Base-by-base conservation (phyloP, 2,329 filamentous ascomycete species). In the Metarhizium album region DNA sequence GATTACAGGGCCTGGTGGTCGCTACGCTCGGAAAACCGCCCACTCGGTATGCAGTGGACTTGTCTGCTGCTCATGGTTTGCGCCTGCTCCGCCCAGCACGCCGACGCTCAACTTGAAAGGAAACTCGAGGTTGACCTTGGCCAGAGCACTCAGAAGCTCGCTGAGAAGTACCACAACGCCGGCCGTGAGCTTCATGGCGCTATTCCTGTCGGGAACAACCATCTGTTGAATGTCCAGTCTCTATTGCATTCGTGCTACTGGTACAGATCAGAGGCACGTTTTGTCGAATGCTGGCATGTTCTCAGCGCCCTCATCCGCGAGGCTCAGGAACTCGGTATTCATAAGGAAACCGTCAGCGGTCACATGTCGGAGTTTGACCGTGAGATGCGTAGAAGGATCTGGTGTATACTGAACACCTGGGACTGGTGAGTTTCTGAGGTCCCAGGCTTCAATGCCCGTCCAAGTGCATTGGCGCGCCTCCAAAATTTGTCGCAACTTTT, bases 1-100 rank as follows among this genome's bases (percentile, higher is more conserved):
- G 65, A 69, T 23, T 70, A 70, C 42, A 57, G 62, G 33, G 51
- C 55, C 14, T 70, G 68, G 67, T 70, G 67, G 64, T 48, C 52
- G 16, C 53, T 57, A 22, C 60, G 65, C 33, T 55, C 58, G 40
- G 59, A 60, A 11, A 55, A 58, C 29, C 56, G 56, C 20, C 65
- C 64, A n/a, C 57, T 70, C 1, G 58, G 61, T 27, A 55, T 68
- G 3, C 65, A 66, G 47, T 70, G 64, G 66, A 70, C 68, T 7
- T 65, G 65, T 47, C 62, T 70, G 8, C 61, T 70, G 38, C 56
- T 69, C 40, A 67, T 62, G 57, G 57, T 68, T 5, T 70, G 67
- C 52, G 67, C 67, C 16, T 70, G 67, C 53, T 60, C 66, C 1
- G 57, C 61, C 7, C 66, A 69, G 53, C 63, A 68, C 52, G 59